Base-by-base conservation (phyloP, 352 stramenopile genomes). In the Globisporangium heterothallicum region DNA sequence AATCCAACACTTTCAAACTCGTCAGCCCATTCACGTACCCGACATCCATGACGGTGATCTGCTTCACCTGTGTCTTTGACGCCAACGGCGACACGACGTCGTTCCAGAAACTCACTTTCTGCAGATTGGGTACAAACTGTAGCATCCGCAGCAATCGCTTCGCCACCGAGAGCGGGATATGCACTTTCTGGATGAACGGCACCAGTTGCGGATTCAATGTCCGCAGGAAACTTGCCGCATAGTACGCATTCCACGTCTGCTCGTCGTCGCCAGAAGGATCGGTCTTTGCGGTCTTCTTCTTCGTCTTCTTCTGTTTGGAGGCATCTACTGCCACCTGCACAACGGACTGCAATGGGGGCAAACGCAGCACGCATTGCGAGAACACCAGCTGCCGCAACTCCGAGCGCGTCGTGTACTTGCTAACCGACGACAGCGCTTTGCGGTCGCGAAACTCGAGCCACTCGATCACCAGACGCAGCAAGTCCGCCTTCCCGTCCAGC, bases 331-430 rank as follows among this genome's bases (percentile, higher is more conserved):
- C 21, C 6, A n/a, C 25, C 43, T 19, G 43, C 16, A 29, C 40
- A 40, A 42, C 49, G 4, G 40, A 49, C 49, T 48, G 49, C 25
- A 68, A 58, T 9, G 68, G 64, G 0, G 70, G 64, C 49, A 81
- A 53, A 13, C 70, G 61, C 32, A 81, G 50, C 14, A 68, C 59
- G 35, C 67, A 56, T 44, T 75, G 65, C 26, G 68, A 54, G 25
- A 77, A 55, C 26, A 81, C 64, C 38, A 75, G 70, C 46, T 69
- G 58, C 6, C 70, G 70, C 53, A 81, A 50, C 40, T 78, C 61
- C 25, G 70, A 81, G 42, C 18, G 41, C 19, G 53, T 53, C 2
- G 70, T 51, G 3, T 51, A 61, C 21, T 42, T 61, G 26, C 56
- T 76, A 55, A 64, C 62, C n/a, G 64, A 66, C 4, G 66, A 74